phyloP scores from a whole-genome alignment of 345 rosid genomes.

The Excoecaria cochinchinensis region DNA sequence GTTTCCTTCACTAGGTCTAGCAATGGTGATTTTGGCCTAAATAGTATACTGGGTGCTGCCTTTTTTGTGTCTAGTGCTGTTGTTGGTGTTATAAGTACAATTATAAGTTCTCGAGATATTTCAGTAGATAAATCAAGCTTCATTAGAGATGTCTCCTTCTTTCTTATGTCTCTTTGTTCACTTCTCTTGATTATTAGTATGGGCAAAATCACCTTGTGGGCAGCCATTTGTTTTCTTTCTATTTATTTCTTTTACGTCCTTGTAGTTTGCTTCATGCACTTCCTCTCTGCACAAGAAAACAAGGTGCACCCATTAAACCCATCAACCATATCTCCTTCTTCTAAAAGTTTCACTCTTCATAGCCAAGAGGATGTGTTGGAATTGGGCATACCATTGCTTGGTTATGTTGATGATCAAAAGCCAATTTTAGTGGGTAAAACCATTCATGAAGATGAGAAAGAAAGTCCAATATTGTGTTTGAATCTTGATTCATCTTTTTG shows the following conservation, averaged over 20 bases:
- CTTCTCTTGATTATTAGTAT: conserved; percentile 54
- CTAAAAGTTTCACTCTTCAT: conserved; percentile 2
- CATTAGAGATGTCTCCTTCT: conserved; percentile 70
- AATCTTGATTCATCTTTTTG: conserved; percentile 30
- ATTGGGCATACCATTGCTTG: conserved; percentile 51
- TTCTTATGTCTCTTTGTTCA: conserved; percentile 55
- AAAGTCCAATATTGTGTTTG: conserved; percentile 10
- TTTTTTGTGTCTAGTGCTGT: conserved; percentile 75
- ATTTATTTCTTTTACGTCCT: conserved; percentile 61
- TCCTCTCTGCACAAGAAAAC: conserved; percentile 21
- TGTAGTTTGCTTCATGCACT: conserved; percentile 53
- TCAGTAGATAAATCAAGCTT: conserved; percentile 61
- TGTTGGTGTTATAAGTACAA: conserved; percentile 65
- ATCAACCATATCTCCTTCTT: not conserved
- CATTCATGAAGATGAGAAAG: conserved; percentile 14
- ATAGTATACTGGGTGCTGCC: conserved; percentile 78
- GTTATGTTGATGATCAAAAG: conserved; percentile 47
- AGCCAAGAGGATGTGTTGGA: conserved; percentile 27
- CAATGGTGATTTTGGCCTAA: conserved; percentile 73
- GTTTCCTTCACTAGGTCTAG: conserved; percentile 68
- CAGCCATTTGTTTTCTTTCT: conserved; percentile 56
- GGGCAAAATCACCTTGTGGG: conserved; percentile 60
- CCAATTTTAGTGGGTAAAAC: conserved; percentile 20
- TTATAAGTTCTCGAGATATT: conserved; percentile 36
- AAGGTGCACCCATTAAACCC: conserved; percentile 8